A percentile compares a stretch with the other conserved stretches of the same genome.
Conservation (phyloP, 2,329 filamentous ascomycete genomes). For the Colletotrichum limetticola region DNA sequence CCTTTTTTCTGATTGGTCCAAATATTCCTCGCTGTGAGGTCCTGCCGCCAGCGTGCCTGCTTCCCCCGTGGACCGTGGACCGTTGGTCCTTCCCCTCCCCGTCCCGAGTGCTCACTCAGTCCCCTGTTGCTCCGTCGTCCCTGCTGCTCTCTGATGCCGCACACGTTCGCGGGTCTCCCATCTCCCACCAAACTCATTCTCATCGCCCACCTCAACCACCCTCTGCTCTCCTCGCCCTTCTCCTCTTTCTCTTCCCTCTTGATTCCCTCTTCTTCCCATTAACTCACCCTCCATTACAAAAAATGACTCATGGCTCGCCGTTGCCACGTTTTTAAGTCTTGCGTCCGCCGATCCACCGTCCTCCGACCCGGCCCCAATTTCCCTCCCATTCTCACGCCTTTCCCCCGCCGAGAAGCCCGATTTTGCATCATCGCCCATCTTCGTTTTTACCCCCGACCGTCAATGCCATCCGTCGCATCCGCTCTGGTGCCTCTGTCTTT, state of each 20-base stretch:
- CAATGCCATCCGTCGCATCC: conserved; percentile 26
- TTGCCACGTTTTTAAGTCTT: conserved; percentile 7
- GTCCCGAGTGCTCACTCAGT: not conserved
- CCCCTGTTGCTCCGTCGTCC: not conserved
- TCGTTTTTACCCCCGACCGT: conserved; percentile 6
- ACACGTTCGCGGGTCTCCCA: conserved; percentile 3
- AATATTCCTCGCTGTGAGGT: not conserved
- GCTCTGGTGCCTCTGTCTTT: conserved; percentile 1
- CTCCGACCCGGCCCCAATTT: conserved; percentile 29
- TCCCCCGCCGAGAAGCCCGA: conserved; percentile 29
- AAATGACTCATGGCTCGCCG: conserved; percentile 23
- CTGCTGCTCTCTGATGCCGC: conserved; percentile 28
- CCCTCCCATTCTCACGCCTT: conserved; percentile 19
- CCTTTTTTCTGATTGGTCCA: conserved; percentile 36
- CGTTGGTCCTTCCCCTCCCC: not conserved
- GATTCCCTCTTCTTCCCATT: conserved; percentile 9
- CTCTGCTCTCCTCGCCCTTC: conserved; percentile 23
- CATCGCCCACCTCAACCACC: conserved; percentile 36
- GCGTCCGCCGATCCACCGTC: conserved; percentile 11
- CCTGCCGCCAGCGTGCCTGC: not conserved
- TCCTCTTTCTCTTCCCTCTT: conserved; percentile 19
- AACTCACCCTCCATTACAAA: conserved; percentile 33
- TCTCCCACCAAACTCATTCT: conserved; percentile 35
- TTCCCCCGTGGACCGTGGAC: not conserved
- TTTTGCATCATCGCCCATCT: conserved; percentile 21